phyloP scores from a whole-genome alignment of 164 flowering plant species.

The Cinnamomum micranthum region DNA sequence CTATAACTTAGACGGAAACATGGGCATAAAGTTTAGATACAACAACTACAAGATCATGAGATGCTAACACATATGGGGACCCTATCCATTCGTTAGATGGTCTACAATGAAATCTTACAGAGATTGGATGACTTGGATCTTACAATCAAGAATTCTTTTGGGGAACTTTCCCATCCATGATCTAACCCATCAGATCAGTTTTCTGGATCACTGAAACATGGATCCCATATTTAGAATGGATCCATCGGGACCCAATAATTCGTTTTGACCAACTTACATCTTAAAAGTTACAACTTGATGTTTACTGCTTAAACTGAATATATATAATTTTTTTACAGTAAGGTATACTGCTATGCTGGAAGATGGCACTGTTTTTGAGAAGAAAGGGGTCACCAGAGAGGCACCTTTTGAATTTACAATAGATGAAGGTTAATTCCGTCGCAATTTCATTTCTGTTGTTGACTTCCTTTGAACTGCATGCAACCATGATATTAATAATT shows the following conservation, averaged over 20 bases:
- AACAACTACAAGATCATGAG: background rate
- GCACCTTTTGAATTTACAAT: constrained; percentile 40
- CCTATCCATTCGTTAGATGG: background rate
- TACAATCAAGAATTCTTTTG: background rate
- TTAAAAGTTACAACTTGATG: background rate
- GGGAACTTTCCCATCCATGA: background rate
- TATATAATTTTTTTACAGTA: constrained; percentile 34
- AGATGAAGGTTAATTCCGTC: constrained; percentile 47
- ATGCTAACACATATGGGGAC: background rate
- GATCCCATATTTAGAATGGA: background rate
- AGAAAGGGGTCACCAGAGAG: constrained; percentile 45
- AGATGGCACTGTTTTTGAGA: constrained; percentile 62
- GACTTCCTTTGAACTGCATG: background rate
- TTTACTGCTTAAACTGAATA: background rate
- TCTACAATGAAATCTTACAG: background rate
- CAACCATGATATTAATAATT: background rate
- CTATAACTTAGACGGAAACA: background rate
- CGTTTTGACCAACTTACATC: background rate
- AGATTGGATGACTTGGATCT: background rate
- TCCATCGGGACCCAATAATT: background rate
- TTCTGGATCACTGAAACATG: background rate
- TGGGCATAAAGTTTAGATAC: background rate
- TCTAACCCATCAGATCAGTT: background rate
- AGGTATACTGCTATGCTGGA: constrained; percentile 51
- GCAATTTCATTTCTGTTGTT: background rate